Evolutionary conservation across 306 rosid genomes (phyloP).

Genomic region (Lathyrus oleraceus): DNA sequence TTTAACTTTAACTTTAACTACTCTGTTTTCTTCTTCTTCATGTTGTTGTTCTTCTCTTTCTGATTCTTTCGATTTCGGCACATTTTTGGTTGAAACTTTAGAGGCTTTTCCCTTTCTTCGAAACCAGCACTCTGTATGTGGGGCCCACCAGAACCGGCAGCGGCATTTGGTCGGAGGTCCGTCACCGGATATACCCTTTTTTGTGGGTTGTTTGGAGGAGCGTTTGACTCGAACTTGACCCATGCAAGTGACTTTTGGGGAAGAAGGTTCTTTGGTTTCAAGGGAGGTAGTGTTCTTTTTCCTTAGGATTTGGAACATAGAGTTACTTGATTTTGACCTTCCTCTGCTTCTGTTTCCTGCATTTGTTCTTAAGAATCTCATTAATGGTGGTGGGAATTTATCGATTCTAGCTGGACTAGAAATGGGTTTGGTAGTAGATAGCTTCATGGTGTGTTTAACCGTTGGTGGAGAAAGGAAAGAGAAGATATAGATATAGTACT

Average conservation of each 20-base stretch:
- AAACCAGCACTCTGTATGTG: conserved; percentile 44
- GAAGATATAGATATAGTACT: conserved; percentile 27
- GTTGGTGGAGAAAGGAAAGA: conserved; percentile 27
- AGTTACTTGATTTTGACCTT: conserved; percentile 49
- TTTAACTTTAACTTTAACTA: conserved; percentile 9
- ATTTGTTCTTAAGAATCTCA: conserved; percentile 77
- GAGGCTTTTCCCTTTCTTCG: conserved; percentile 46
- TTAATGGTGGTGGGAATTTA: conserved; percentile 88
- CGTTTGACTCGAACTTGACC: conserved; percentile 75
- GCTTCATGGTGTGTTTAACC: conserved; percentile 43
- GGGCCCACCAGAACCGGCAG: conserved; percentile 46
- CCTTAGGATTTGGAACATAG: conserved; percentile 67
- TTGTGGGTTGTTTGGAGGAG: conserved; percentile 44
- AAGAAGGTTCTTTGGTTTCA: conserved; percentile 89
- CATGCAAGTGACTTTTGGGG: conserved; percentile 96
- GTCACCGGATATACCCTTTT: neutral
- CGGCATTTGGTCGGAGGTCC: conserved; percentile 27
- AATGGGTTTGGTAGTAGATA: conserved; percentile 58
- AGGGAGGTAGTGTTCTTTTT: conserved; percentile 55
- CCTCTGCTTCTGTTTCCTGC: conserved; percentile 75
- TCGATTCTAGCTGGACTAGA: conserved; percentile 83
- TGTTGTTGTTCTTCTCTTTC: conserved; percentile 34
- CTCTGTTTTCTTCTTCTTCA: conserved; percentile 28
- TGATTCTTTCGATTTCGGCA: conserved; percentile 26
- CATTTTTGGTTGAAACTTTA: conserved; percentile 32